These are phyloP conservation scores for Wickerhamomyces strasburgensis DNA, from an alignment of 805 yeast genomes.

Conservation along the genomic window DNA sequence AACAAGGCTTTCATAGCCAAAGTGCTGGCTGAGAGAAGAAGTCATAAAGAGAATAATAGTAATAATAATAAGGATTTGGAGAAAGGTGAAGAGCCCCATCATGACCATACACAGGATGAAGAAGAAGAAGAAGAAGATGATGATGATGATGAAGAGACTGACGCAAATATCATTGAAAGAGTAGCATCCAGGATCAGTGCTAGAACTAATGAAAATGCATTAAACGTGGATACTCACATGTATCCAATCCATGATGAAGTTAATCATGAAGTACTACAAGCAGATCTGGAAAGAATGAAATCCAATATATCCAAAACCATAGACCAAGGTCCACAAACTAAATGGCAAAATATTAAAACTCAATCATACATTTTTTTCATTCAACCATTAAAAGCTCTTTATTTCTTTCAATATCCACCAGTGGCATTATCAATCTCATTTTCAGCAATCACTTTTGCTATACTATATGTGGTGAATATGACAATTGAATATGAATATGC, in stretches of 20 bases:
- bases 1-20: constrained; percentile 44
- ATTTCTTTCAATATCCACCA: constrained; percentile 66
- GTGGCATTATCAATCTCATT: constrained; percentile 60
- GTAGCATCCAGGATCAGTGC: too few relatives aligned
- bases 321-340: constrained; percentile 14
- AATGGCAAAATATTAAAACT: constrained; percentile 22
- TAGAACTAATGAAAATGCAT: too few relatives aligned
- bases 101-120: constrained; percentile 4
- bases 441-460: constrained; percentile 68
- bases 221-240: too few relatives aligned
- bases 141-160: not conserved
- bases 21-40: constrained; percentile 36
- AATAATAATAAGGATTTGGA: constrained; percentile 5
- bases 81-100: constrained; percentile 4
- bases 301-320: constrained; percentile 25
- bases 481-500: constrained; percentile 62
- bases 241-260: too few relatives aligned
- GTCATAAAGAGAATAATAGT: constrained; percentile 5
- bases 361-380: constrained; percentile 43
- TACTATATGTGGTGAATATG: constrained; percentile 69
- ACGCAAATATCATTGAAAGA: too few relatives aligned
- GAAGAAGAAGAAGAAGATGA: constrained; percentile 8
- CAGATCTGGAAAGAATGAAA: constrained; percentile 22
- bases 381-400: constrained; percentile 58
- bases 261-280: too few relatives aligned